Percentiles rank a stretch among this genome's conserved stretches.
Conservation (phyloP, 805 yeast species). For the Metschnikowia chrysomelidarum region DNA sequence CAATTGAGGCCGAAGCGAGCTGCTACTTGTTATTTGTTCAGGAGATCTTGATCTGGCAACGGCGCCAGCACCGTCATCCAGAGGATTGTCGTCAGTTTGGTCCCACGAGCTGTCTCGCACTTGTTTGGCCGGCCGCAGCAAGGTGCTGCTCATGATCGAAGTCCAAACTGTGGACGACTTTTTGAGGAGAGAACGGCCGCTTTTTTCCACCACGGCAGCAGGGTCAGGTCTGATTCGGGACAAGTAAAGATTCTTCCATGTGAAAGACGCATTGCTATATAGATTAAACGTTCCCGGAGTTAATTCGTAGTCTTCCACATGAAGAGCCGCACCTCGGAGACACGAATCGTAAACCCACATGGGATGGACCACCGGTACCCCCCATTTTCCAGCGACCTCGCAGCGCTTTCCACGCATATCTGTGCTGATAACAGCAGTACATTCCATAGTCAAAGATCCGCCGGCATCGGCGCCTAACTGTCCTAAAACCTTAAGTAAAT, state of each 20-base stretch:
- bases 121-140: slow-evolving; percentile 10
- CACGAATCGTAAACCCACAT: slow-evolving; percentile 48
- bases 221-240: slow-evolving; percentile 4
- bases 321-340: slow-evolving; percentile 43
- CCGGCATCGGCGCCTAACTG: slow-evolving; percentile 51
- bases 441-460: slow-evolving; percentile 47
- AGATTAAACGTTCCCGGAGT: slow-evolving; percentile 10
- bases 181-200: slow-evolving; percentile 15
- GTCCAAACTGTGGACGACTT: slow-evolving; percentile 41
- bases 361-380: slow-evolving; percentile 51
- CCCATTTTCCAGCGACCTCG: slow-evolving; percentile 52
- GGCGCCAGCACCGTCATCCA: slow-evolving; percentile 15
- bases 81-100: slow-evolving; percentile 12
- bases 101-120: slow-evolving; percentile 28
- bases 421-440: slow-evolving; percentile 48
- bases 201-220: slow-evolving; percentile 3
- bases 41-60: too few relatives aligned
- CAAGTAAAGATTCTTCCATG: slow-evolving; percentile 33
- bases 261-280: slow-evolving; percentile 30
- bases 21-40: too few relatives aligned
- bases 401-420: slow-evolving; percentile 52
- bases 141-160: slow-evolving; percentile 37
- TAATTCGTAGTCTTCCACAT: slow-evolving; percentile 40
- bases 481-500: slow-evolving; percentile 34
- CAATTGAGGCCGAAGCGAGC: not conserved